Evolutionary conservation across 257 asterid genomes (phyloP).

Genomic region (Ophiorrhiza pumila): DNA sequence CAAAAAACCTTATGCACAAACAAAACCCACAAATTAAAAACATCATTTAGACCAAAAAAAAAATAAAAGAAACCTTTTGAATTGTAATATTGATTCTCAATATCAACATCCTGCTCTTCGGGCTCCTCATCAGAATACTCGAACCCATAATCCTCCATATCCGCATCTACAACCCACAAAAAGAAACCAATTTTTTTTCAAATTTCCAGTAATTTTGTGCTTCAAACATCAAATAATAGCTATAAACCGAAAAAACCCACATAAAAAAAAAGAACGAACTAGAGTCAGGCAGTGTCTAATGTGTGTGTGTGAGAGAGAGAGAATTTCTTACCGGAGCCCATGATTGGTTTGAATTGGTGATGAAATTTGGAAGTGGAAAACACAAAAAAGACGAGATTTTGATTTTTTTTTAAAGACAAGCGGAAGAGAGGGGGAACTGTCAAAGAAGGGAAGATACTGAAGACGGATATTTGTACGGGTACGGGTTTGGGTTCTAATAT

Average conservation of each 20-base stretch:
- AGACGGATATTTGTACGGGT: neutral
- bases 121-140: slow-evolving; percentile 99
- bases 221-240: slow-evolving; percentile 4
- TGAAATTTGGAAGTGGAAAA: neutral
- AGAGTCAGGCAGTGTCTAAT: neutral
- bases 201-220: neutral
- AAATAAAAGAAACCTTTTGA: slow-evolving; percentile 59
- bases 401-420: neutral
- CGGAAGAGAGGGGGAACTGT: neutral
- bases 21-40: neutral
- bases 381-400: neutral
- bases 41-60: neutral
- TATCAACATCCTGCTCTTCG: slow-evolving; percentile 94
- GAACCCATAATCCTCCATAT: slow-evolving; percentile 98
- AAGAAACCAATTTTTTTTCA: neutral
- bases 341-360: slow-evolving; percentile 13
- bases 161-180: slow-evolving; percentile 59
- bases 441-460: neutral
- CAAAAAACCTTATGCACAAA: neutral
- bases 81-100: slow-evolving; percentile 94
- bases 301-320: neutral
- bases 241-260: neutral
- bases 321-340: slow-evolving; percentile 64
- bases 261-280: neutral
- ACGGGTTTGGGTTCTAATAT: neutral